A percentile compares a stretch with the other conserved stretches of the same genome.
These are phyloP conservation scores for Eimeria tenella DNA, from an alignment of 169 alveolate species.

Conservation along the genomic window DNA sequence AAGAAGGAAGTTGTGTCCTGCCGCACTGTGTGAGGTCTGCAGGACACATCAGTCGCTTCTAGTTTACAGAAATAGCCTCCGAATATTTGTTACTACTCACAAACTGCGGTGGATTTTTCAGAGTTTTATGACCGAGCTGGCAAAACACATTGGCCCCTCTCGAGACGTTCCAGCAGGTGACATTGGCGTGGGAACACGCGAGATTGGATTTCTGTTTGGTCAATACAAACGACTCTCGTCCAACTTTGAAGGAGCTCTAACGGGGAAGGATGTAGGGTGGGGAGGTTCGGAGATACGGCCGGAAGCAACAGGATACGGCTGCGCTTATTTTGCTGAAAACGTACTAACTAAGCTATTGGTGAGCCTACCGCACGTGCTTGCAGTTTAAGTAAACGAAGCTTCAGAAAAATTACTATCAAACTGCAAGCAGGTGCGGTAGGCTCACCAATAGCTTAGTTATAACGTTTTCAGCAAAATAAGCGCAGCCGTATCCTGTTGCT, in stretches of 20 bases:
- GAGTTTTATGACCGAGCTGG: slow-evolving; percentile 81
- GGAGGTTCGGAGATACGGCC: slow-evolving; percentile 91
- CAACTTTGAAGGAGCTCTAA: slow-evolving; percentile 85
- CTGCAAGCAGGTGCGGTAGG: no score
- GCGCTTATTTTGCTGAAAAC: slow-evolving; percentile 88
- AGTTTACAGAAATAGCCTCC: no score
- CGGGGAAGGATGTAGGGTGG: slow-evolving; percentile 90
- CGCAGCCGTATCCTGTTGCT: slow-evolving; percentile 93
- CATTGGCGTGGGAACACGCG: slow-evolving; percentile 92
- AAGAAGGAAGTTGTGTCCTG: no score
- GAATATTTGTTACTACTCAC: no score
- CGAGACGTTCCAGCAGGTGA: slow-evolving; percentile 94
- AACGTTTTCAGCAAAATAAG: slow-evolving; percentile 86
- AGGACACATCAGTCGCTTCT: no score
- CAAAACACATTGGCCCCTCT: slow-evolving; percentile 88
- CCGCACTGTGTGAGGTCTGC: no score
- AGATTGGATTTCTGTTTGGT: slow-evolving; percentile 91
- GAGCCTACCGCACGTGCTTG: not conserved
- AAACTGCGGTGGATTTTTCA: not conserved
- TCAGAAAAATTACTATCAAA: no score
- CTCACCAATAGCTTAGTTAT: slow-evolving; percentile 13
- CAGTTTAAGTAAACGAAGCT: no score
- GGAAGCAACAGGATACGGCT: slow-evolving; percentile 93
- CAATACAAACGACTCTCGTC: slow-evolving; percentile 86
- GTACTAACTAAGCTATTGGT: slow-evolving; percentile 21